A percentile compares a stretch with the other conserved stretches of the same genome.
phyloP scores from a whole-genome alignment of 805 yeast genomes.

The Torulaspora quercuum region DNA sequence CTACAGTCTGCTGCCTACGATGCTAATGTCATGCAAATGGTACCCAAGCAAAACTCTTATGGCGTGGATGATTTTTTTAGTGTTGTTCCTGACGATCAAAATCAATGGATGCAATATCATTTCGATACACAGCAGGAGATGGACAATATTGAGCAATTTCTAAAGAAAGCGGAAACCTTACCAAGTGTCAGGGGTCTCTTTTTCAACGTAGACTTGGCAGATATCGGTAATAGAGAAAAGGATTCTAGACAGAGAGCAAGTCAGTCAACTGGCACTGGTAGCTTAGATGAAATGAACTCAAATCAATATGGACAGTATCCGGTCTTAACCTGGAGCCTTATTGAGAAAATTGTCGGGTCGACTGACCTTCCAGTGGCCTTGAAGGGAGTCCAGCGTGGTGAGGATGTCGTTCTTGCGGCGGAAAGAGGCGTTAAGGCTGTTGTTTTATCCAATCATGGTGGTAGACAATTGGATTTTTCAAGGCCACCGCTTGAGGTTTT shows the following conservation, averaged over 20 bases:
- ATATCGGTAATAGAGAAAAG: constrained; percentile 51
- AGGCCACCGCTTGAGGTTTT: constrained; percentile 61
- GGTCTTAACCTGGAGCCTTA: constrained; percentile 37
- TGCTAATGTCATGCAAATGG: constrained; percentile 47
- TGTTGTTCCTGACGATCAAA: constrained; percentile 34
- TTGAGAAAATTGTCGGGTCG: constrained; percentile 28
- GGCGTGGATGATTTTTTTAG: constrained; percentile 42
- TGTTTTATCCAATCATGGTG: constrained; percentile 71
- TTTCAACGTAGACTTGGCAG: constrained; percentile 57
- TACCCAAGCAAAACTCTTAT: constrained; percentile 42
- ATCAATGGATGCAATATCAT: constrained; percentile 52
- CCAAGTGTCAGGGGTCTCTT: constrained; percentile 46
- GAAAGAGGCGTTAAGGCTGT: constrained; percentile 60
- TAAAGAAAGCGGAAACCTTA: constrained; percentile 40
- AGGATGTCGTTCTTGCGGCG: constrained; percentile 59
- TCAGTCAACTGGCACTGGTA: constrained; percentile 20
- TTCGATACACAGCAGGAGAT: constrained; percentile 41
- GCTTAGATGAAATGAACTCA: constrained; percentile 7
- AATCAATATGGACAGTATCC: constrained; percentile 18
- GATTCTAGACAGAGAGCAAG: constrained; percentile 39
- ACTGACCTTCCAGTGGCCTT: constrained; percentile 48
- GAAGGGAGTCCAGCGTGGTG: constrained; percentile 67
- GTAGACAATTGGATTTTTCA: constrained; percentile 63
- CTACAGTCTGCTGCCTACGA: constrained; percentile 20
- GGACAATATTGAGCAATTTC: constrained; percentile 21